phyloP scores from a whole-genome alignment of 305 asterid species.

The Rubia peregrina region DNA sequence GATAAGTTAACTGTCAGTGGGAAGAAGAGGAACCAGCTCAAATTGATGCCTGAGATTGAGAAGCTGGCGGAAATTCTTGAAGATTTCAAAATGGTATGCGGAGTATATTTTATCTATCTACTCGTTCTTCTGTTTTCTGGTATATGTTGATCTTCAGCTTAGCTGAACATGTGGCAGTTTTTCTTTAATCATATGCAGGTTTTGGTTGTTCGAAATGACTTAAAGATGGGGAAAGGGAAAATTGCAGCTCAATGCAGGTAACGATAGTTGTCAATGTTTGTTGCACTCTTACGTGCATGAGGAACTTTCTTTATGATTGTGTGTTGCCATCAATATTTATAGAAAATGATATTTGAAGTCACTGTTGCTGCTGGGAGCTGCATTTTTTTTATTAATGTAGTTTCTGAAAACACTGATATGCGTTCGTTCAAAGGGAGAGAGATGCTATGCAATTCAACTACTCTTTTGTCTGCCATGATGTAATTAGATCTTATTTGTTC shows the following conservation, averaged over 20 bases:
- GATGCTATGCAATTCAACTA: background rate
- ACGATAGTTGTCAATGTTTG: background rate
- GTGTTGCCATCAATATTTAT: background rate
- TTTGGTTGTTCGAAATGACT: conserved; percentile 94
- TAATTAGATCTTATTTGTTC: background rate
- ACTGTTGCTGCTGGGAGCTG: background rate
- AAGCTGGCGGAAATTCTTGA: conserved; percentile 77
- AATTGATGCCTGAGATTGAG: conserved; percentile 62
- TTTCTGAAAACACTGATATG: background rate
- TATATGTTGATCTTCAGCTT: background rate
- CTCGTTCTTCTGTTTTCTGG: conserved; percentile 9
- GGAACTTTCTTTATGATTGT: background rate
- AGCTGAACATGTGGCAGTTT: conserved; percentile 1
- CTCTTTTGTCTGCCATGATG: background rate
- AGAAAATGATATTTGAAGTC: background rate
- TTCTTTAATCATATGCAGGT: conserved; percentile 45
- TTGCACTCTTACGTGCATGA: background rate
- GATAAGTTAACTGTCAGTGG: conserved; percentile 24
- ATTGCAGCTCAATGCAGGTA: conserved; percentile 99
- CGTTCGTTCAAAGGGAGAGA: background rate
- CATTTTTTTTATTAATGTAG: background rate
- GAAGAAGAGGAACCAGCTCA: conserved; percentile 42
- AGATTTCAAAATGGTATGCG: conserved; percentile 98
- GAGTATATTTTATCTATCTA: conserved; percentile 11
- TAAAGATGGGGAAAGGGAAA: conserved; percentile 99